phyloP scores from a whole-genome alignment of 2,329 filamentous ascomycete species.

The Bertia moriformis region DNA sequence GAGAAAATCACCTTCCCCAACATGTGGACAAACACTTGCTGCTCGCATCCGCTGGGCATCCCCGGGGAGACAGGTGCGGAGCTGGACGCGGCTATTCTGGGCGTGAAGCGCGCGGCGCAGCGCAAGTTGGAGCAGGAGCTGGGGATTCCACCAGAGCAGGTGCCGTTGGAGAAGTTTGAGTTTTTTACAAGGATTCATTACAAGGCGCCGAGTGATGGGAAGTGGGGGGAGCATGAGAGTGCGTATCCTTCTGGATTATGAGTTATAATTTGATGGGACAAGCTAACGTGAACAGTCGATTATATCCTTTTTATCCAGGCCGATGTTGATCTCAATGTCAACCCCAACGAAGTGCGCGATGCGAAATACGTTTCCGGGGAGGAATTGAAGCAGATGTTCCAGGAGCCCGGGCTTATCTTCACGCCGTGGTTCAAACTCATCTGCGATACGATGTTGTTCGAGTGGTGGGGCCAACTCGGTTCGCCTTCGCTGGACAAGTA shows the following conservation, averaged over 20 bases:
- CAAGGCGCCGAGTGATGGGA: conserved; percentile 88
- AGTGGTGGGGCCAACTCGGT: conserved; percentile 54
- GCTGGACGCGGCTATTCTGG: conserved; percentile 64
- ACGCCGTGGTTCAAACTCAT: conserved; percentile 63
- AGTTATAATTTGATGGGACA: not conserved
- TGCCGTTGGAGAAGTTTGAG: conserved; percentile 78
- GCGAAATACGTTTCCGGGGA: conserved; percentile 44
- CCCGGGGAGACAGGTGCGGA: conserved; percentile 79
- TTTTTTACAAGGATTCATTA: conserved; percentile 97
- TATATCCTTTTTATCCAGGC: conserved; percentile 59
- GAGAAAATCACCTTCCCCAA: conserved; percentile 99
- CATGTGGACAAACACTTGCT: conserved; percentile 99
- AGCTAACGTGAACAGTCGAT: conserved; percentile 32
- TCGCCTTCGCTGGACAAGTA: conserved; percentile 38
- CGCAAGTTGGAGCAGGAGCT: conserved; percentile 90
- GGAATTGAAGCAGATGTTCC: conserved; percentile 50
- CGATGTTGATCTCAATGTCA: conserved; percentile 43
- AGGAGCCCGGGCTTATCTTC: conserved; percentile 42
- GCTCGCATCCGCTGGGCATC: conserved; percentile 86
- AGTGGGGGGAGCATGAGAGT: conserved; percentile 63
- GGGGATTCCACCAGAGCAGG: conserved; percentile 76
- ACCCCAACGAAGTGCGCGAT: conserved; percentile 49
- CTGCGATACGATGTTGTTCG: conserved; percentile 55
- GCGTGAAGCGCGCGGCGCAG: conserved; percentile 82
- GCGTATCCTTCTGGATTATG: not conserved